Evolutionary conservation across 495 filamentous ascomycete genomes (phyloP).

Genomic region (Penicillium fimorum): DNA sequence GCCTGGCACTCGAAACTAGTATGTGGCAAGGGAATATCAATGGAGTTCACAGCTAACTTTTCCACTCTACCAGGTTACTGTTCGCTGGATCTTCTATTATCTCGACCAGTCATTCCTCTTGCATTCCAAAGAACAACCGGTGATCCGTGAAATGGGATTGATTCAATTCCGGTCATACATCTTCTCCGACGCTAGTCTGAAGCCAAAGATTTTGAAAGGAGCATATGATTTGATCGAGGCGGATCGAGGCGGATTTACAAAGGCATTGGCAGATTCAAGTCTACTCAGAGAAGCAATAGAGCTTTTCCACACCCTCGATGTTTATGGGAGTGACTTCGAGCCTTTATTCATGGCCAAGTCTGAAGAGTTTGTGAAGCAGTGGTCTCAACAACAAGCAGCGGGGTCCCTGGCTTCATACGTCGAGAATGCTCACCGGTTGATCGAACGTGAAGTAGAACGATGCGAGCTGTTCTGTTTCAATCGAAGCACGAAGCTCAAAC

Average conservation of each 20-base stretch:
- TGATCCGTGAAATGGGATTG: slow-evolving; percentile 61
- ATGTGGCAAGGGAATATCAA: slow-evolving; percentile 26
- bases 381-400: slow-evolving; percentile 60
- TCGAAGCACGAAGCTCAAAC: slow-evolving; percentile 70
- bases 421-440: slow-evolving; percentile 58
- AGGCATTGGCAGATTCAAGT: slow-evolving; percentile 39
- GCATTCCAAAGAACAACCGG: slow-evolving; percentile 52
- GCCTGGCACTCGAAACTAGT: slow-evolving; percentile 78
- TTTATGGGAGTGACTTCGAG: slow-evolving; percentile 80
- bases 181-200: slow-evolving; percentile 51
- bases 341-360: slow-evolving; percentile 68
- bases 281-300: slow-evolving; percentile 69
- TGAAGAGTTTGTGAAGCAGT: slow-evolving; percentile 58
- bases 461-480: slow-evolving; percentile 80
- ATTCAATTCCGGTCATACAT: slow-evolving; percentile 55
- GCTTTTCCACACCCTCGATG: slow-evolving; percentile 76
- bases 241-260: slow-evolving; percentile 58
- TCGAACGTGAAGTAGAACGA: slow-evolving; percentile 66
- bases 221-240: slow-evolving; percentile 72
- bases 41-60: slow-evolving; percentile 13
- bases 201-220: slow-evolving; percentile 60
- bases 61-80: slow-evolving; percentile 51
- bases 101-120: slow-evolving; percentile 87
- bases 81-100: slow-evolving; percentile 88
- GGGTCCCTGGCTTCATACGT: slow-evolving; percentile 70